A percentile compares a stretch with the other conserved stretches of the same genome.
Evolutionary conservation across 805 yeast species (phyloP).

Genomic region (Nakazawaea peltata): DNA sequence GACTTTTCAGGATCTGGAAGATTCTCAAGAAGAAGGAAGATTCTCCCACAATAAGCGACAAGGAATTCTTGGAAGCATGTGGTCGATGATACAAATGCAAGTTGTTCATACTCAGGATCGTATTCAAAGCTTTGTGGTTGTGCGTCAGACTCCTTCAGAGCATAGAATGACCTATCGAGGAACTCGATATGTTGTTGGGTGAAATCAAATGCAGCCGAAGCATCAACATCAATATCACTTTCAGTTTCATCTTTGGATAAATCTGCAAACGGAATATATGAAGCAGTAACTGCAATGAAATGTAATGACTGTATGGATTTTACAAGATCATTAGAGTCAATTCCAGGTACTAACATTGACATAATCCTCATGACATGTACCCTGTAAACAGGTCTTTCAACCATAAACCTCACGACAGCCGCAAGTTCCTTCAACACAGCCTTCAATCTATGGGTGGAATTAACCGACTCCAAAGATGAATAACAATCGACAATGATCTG

Average conservation of each 20-base stretch:
- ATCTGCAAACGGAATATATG: constrained; percentile 66
- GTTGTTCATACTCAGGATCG: constrained; percentile 37
- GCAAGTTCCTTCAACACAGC: constrained; percentile 65
- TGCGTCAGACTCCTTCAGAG: constrained; percentile 14
- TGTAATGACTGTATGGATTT: constrained; percentile 64
- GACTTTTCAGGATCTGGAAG: constrained; percentile 52
- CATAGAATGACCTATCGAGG: constrained; percentile 34
- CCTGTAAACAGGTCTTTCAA: constrained; percentile 52
- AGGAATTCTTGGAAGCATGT: constrained; percentile 58
- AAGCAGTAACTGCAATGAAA: constrained; percentile 60
- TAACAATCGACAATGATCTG: constrained; percentile 64
- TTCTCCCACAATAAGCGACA: constrained; percentile 43
- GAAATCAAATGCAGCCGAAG: constrained; percentile 35
- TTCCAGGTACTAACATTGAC: constrained; percentile 64
- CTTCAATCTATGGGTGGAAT: constrained; percentile 71
- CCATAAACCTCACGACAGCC: constrained; percentile 60
- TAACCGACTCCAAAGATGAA: constrained; percentile 54
- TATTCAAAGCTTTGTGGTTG: too few relatives aligned
- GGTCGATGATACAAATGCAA: constrained; percentile 67
- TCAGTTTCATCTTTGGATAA: constrained; percentile 26
- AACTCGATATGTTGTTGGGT: constrained; percentile 56
- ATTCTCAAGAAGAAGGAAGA: constrained; percentile 60
- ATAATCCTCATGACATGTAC: constrained; percentile 74
- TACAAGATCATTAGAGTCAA: constrained; percentile 80
- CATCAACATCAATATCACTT: constrained; percentile 16